Base-by-base conservation (phyloP, 140 eudicot genomes). In the Cichorium intybus region DNA sequence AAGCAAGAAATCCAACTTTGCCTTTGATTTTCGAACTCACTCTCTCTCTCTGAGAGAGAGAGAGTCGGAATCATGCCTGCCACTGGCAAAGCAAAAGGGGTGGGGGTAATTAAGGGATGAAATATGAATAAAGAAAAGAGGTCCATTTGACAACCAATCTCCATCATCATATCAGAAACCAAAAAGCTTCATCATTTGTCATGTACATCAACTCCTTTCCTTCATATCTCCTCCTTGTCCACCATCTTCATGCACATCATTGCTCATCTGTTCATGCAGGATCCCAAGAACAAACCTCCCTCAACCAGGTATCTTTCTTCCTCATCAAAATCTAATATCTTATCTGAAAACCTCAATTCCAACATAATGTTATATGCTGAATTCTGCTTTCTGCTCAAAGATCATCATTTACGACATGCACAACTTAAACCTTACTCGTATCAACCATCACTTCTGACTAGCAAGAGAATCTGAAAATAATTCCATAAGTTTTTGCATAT, bases 1-100 rank as follows among this genome's bases (percentile, higher is more conserved):
- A 72, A 69, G 78, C 64, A 62, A 41, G 73, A 66, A 50, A 26
- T 43, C 68, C 56, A 70, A 68, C 75, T 83, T 79, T 79, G 70
- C 66, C 68, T 66, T 82, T 76, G 60, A 66, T 57, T 37, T 68
- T 83, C 73, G 76, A 79, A 76, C 50, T 47, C 71, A 49, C 71
- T 66, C 71, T 17, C 45, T 22, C 35, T 16, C 15, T 15, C 35
- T 31, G 35, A n/a, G n/a, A n/a, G n/a, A 47, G 16, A 9, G 43
- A 29, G 10, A 64, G 80, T 29, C 63, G 82, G 90, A 87, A 87
- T 80, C 80, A 87, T 78, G 80, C 56, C 81, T 83, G 95, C 82
- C 82, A 86, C 85, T 83, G 91, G 80, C 71, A 87, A 87, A 87
- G 88, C 80, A 81, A 84, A 87, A 76, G 88, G 74, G 24, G 59